Conservation (phyloP, 1,284 basidiomycete species). For the Tilletia caries region DNA sequence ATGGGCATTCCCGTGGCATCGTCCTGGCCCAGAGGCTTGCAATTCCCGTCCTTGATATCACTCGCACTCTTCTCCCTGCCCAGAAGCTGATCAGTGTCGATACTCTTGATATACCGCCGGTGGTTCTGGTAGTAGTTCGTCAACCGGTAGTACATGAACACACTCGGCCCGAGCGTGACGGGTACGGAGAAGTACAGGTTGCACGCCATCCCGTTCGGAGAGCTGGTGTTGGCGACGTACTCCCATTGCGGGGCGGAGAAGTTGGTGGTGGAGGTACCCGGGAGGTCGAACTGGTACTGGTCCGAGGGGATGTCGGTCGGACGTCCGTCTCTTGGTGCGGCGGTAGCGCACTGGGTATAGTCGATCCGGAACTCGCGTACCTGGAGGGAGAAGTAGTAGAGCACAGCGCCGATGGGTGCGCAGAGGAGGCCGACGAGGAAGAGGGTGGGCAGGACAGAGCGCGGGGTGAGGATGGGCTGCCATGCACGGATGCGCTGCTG, state of each 20-base stretch:
- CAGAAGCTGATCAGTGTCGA: conserved; percentile 78
- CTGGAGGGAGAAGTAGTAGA: conserved; percentile 60
- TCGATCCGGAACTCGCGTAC: conserved; percentile 84
- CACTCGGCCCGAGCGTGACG: conserved; percentile 68
- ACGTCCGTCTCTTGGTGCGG: conserved; percentile 35
- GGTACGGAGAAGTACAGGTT: conserved; percentile 61
- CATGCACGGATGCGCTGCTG: conserved; percentile 99
- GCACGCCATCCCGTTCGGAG: conserved; percentile 31
- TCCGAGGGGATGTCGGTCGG: conserved; percentile 63
- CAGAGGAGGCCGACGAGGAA: conserved; percentile 93
- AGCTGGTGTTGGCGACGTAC: conserved; percentile 31
- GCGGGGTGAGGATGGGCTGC: conserved; percentile 98
- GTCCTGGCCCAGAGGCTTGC: conserved; percentile 72
- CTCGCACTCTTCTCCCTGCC: conserved; percentile 63
- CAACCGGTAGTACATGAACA: conserved; percentile 90
- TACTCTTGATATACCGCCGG: conserved; percentile 90
- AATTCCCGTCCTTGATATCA: conserved; percentile 65
- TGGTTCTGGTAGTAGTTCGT: conserved; percentile 85
- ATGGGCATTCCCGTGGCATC: conserved; percentile 27
- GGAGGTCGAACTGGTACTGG: conserved; percentile 67
- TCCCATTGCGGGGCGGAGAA: conserved; percentile 15
- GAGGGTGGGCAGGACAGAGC: conserved; percentile 91
- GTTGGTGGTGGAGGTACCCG: not conserved
- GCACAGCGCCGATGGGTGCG: conserved; percentile 88
- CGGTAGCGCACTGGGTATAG: conserved; percentile 74